These are phyloP conservation scores for Falciphora oryzae DNA, from an alignment of 2,329 filamentous ascomycete species.

Conservation along the genomic window DNA sequence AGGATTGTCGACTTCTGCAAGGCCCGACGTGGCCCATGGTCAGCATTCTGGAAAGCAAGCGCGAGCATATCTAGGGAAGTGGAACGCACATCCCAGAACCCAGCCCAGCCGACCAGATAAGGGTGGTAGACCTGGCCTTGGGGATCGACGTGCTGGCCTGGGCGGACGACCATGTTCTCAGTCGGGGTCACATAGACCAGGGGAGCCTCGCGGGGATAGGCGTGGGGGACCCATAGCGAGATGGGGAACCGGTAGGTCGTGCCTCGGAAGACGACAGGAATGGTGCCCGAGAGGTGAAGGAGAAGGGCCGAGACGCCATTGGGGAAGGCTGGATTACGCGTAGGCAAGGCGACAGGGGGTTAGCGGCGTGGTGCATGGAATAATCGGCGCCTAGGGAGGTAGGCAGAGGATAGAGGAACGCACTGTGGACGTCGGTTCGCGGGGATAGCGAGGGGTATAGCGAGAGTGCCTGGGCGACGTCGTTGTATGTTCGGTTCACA, in stretches of 20 bases:
- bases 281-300: conserved; percentile 76
- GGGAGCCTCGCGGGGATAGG: conserved; percentile 80
- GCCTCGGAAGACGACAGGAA: conserved; percentile 88
- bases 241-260: conserved; percentile 87
- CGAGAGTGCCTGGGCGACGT: conserved; percentile 76
- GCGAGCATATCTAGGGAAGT: not conserved
- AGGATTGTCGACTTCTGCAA: conserved; percentile 71
- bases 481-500: conserved; percentile 86
- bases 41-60: conserved; percentile 11
- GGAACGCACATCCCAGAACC: conserved; percentile 72
- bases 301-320: conserved; percentile 83
- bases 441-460: conserved; percentile 75
- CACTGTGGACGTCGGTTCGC: conserved; percentile 93
- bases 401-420: conserved; percentile 21
- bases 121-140: conserved; percentile 95
- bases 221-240: conserved; percentile 87
- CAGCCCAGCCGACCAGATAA: conserved; percentile 83
- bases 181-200: conserved; percentile 85
- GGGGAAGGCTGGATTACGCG: conserved; percentile 63
- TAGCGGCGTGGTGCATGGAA: conserved; percentile 14
- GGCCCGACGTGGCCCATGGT: conserved; percentile 9
- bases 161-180: conserved; percentile 80
- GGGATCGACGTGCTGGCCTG: conserved; percentile 89
- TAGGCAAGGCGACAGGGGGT: conserved; percentile 12
- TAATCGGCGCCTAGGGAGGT: not conserved